Evolutionary conservation across 2,329 filamentous ascomycete genomes (phyloP).

Genomic region (Pyrenophora seminiperda): DNA sequence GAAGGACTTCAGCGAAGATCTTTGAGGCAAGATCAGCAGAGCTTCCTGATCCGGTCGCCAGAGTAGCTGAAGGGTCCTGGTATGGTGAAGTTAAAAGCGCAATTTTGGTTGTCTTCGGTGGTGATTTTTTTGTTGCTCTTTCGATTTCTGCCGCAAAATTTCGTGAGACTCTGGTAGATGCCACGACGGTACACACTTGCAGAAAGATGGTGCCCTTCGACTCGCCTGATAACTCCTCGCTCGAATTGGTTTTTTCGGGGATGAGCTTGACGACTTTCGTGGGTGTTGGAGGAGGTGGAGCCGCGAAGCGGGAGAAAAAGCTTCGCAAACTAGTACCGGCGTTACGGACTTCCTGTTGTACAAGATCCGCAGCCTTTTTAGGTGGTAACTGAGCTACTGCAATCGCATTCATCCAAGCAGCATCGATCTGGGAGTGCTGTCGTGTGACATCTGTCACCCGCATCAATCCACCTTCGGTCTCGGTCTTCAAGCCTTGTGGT

Average conservation of each 20-base stretch:
- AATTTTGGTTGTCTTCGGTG: constrained; percentile 83
- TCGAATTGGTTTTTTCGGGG: constrained; percentile 20
- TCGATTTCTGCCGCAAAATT: constrained; percentile 85
- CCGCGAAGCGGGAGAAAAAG: constrained; percentile 49
- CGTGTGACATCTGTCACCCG: constrained; percentile 78
- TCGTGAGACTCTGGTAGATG: constrained; percentile 74
- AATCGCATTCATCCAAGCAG: constrained; percentile 83
- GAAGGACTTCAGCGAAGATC: constrained; percentile 88
- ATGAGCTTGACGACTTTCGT: constrained; percentile 28
- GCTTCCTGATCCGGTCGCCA: constrained; percentile 57
- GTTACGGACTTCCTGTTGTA: constrained; percentile 45
- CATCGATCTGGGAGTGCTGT: constrained; percentile 90
- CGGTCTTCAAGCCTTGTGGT: constrained; percentile 78
- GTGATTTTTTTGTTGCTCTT: constrained; percentile 94
- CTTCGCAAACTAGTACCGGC: constrained; percentile 46
- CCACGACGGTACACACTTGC: constrained; percentile 80
- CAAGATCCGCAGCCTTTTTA: constrained; percentile 40
- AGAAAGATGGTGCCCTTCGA: constrained; percentile 85
- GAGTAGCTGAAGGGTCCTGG: constrained; percentile 74
- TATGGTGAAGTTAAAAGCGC: constrained; percentile 91
- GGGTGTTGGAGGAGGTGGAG: constrained; percentile 26
- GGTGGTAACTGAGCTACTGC: constrained; percentile 73
- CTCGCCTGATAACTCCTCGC: constrained; percentile 71
- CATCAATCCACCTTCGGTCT: constrained; percentile 88
- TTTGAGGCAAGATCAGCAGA: constrained; percentile 67